A percentile compares a stretch with the other conserved stretches of the same genome.
Evolutionary conservation across 257 asterid genomes (phyloP).

Genomic region (Linaria vulgaris): DNA sequence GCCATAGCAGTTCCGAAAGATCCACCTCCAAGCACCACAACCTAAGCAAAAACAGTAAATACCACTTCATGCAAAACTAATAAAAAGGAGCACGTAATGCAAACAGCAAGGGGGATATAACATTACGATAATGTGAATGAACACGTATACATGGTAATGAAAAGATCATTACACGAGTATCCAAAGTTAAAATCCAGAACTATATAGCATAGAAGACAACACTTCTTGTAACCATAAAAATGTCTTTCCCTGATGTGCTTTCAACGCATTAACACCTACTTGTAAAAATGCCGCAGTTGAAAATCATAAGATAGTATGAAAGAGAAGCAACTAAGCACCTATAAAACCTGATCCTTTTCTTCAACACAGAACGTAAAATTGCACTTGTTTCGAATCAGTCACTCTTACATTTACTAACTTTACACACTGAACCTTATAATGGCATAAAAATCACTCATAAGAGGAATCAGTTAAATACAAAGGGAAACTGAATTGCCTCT

Average conservation of each 20-base stretch:
- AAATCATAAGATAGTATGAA: not conserved
- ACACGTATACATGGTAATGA: not conserved
- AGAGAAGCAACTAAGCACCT: not conserved
- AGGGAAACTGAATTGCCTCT: no score
- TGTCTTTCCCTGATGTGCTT: not conserved
- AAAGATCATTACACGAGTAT: conserved; percentile 7
- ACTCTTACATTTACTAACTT: conserved; percentile 3
- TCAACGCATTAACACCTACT: not conserved
- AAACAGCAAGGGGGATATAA: not conserved
- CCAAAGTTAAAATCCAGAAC: not conserved
- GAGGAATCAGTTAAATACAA: no score
- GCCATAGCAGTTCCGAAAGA: conserved; percentile 97
- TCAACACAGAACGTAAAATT: not conserved
- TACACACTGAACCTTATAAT: not conserved
- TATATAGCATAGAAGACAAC: not conserved
- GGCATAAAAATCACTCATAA: no score
- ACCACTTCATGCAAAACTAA: not conserved
- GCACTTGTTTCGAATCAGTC: not conserved
- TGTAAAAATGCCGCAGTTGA: conserved; percentile 4
- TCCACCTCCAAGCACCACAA: conserved; percentile 97
- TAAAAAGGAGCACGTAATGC: not conserved
- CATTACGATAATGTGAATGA: not conserved
- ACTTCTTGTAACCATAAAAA: no score
- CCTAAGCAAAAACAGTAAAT: conserved; percentile 41
- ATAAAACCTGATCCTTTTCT: not conserved